Base-by-base conservation (phyloP, 2,329 filamentous ascomycete species). In the Shiraia sp. region DNA sequence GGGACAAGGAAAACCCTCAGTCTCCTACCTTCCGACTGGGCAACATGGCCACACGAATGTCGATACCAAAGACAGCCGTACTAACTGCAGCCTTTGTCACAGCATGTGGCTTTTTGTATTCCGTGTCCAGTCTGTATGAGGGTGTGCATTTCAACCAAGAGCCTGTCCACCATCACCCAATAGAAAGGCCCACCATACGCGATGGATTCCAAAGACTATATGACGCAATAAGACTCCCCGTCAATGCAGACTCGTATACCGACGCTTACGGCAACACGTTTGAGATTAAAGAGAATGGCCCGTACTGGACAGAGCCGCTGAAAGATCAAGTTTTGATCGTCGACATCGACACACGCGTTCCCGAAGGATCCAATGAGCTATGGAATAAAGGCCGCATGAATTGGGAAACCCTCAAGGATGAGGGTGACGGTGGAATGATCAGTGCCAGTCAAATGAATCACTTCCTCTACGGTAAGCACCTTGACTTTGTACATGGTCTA, bases 381-480 rank as follows among this genome's bases (percentile, higher is more conserved):
- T 53, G 57, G 40, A 59, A 58, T 22, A 24, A 42, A 5, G 26
- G 42, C 8, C 51, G 44, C 15, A 44, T 67, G 42, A 44, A 60
- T 23, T 63, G 62, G 51, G 49, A 52, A 10, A 37, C 36, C 15
- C 55, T 60, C 29, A 53, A 44, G 9, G 29, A 36, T 4, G 14
- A 40, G 3, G 53, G 66, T 53, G 46, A 52, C 12, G 53, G 49
- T 10, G 51, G 49, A 13, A 48, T 64, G 49, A 46, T 72, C 54
- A 71, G 72, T 55, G 68, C 68, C 2, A 62, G 65, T 1, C 57
- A 68, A 42, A 54, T 72, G 38, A 71, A 70, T 36, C 71, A 74
- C 36, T 72, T 65, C 44, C 51, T 72, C 6, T 73, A 70, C 26
- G 61, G 52, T 53, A 27, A 36, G 32, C 12, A 31, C 10, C 9